phyloP scores from a whole-genome alignment of 2,329 filamentous ascomycete genomes.

The Cytospora schulzeri region DNA sequence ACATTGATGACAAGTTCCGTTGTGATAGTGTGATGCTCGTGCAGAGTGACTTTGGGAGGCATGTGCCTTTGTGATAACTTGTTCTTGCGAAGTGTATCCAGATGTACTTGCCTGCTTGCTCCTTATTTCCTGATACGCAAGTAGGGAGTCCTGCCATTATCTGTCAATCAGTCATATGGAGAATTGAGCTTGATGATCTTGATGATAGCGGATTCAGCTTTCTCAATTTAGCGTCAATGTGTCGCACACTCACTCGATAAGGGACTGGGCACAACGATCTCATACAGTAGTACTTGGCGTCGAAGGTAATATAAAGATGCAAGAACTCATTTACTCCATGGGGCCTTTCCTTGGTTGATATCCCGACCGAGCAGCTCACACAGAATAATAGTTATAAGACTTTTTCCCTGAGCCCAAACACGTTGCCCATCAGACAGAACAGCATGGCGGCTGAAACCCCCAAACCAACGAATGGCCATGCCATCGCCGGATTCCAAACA shows the following conservation, averaged over 20 bases:
- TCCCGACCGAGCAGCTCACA: background rate
- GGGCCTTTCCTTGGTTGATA: background rate
- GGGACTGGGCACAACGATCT: constrained; percentile 1
- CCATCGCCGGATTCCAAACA: background rate
- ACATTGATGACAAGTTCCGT: background rate
- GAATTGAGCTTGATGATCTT: background rate
- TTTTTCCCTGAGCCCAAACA: background rate
- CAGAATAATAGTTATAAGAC: background rate
- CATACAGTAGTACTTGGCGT: background rate
- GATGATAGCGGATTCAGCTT: background rate
- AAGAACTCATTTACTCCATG: background rate
- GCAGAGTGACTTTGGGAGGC: background rate
- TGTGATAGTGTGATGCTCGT: background rate
- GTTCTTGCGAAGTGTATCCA: background rate
- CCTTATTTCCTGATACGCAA: background rate
- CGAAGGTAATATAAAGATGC: background rate
- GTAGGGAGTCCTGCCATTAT: background rate
- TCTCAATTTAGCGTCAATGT: background rate
- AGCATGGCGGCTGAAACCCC: background rate
- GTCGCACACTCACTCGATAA: constrained; percentile 31
- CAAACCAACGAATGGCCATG: background rate
- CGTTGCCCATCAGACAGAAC: background rate
- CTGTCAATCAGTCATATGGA: background rate
- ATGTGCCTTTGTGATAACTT: background rate
- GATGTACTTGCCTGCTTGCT: background rate